These are phyloP conservation scores for Boletus vinaceobasis DNA, from an alignment of 768 basidiomycete species.

Conservation along the genomic window DNA sequence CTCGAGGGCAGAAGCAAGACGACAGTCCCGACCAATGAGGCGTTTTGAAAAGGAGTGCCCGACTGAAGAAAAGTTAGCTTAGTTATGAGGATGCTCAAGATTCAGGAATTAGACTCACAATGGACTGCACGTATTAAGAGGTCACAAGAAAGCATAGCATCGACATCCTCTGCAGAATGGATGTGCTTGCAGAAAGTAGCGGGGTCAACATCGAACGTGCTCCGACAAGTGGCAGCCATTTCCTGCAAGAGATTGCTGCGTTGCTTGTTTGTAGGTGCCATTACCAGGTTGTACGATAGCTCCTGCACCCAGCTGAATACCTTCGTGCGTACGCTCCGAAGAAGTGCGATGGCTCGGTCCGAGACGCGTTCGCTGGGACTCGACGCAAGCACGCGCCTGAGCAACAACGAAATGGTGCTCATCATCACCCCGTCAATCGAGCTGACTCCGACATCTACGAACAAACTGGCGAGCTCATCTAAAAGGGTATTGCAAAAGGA, in stretches of 20 bases:
- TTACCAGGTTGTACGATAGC: background rate
- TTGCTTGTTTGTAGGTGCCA: background rate
- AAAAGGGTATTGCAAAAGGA: background rate
- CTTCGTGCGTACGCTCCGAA: background rate
- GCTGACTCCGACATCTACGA: background rate
- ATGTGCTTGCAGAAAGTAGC: conserved; percentile 1
- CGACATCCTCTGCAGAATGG: conserved; percentile 11
- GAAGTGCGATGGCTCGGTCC: background rate
- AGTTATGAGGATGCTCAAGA: too few relatives aligned
- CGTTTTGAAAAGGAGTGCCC: too few relatives aligned
- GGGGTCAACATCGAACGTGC: background rate
- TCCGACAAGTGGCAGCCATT: background rate
- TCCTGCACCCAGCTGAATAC: background rate
- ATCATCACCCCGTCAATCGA: conserved; percentile 27
- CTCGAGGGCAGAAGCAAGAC: too few relatives aligned
- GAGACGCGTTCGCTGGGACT: background rate
- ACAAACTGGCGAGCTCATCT: background rate
- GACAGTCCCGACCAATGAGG: too few relatives aligned
- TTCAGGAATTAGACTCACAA: background rate
- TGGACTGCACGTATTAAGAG: conserved; percentile 19
- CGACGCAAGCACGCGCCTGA: background rate
- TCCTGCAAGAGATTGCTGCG: background rate
- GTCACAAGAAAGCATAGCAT: conserved; percentile 18
- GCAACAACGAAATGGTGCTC: conserved; percentile 20
- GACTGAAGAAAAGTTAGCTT: background rate